Conservation (phyloP, 768 basidiomycete species). For the Kwoniella heveanensis region DNA sequence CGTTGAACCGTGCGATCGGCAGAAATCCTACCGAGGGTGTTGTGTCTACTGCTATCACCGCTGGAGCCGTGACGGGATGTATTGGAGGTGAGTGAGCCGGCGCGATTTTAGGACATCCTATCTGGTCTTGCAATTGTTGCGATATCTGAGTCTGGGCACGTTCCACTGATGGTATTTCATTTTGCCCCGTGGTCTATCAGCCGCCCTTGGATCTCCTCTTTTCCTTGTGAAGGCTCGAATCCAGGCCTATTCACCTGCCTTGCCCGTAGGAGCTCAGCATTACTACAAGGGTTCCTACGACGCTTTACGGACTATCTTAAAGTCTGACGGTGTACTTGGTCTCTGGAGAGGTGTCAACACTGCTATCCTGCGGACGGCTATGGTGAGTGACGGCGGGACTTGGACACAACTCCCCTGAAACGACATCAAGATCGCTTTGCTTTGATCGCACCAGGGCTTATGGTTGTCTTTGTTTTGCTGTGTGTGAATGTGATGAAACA, state of each 20-base stretch:
- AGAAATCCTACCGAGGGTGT: constrained; percentile 67
- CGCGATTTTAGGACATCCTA: too few species aligned
- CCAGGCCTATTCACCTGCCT: constrained; percentile 94
- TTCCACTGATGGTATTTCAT: too few species aligned
- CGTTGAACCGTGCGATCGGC: constrained; percentile 71
- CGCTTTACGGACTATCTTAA: constrained; percentile 77
- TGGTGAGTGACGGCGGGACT: constrained; percentile 59
- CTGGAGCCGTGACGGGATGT: constrained; percentile 86
- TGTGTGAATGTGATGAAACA: constrained; percentile 14
- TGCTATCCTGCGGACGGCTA: constrained; percentile 87
- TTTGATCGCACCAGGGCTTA: too few species aligned
- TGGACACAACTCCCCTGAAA: constrained; percentile 7
- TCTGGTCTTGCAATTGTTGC: too few species aligned
- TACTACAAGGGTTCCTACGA: constrained; percentile 81
- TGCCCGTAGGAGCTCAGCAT: constrained; percentile 94
- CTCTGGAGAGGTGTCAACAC: constrained; percentile 89
- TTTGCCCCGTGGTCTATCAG: too few species aligned
- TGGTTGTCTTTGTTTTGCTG: too few species aligned
- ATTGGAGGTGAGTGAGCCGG: constrained; percentile 72
- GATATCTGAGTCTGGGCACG: too few species aligned
- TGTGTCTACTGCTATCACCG: constrained; percentile 73
- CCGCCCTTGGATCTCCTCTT: constrained; percentile 52
- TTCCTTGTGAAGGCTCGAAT: constrained; percentile 97
- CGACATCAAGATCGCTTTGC: too few species aligned
- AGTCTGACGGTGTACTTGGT: constrained; percentile 74